phyloP scores from a whole-genome alignment of 495 filamentous ascomycete species.

The Trichocladium antarcticum region DNA sequence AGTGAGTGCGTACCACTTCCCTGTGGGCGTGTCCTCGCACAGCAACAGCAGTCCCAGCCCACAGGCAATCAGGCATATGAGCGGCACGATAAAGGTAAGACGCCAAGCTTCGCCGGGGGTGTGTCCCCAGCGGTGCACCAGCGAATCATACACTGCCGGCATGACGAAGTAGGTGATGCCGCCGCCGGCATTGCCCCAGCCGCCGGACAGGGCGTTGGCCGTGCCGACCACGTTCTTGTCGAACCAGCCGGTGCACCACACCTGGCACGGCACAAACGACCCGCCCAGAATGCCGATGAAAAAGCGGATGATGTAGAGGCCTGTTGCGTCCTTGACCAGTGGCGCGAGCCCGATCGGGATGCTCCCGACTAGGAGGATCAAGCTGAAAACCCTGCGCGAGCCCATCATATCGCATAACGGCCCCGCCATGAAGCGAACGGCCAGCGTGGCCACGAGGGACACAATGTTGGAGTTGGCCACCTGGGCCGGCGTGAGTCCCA shows the following conservation, averaged over 20 bases:
- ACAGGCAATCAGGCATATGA: slow-evolving; percentile 56
- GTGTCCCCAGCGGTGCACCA: slow-evolving; percentile 50
- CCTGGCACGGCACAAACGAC: slow-evolving; percentile 87
- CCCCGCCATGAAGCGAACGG: slow-evolving; percentile 73
- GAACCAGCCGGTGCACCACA: slow-evolving; percentile 92
- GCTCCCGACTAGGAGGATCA: slow-evolving; percentile 58
- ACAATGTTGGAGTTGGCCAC: slow-evolving; percentile 89
- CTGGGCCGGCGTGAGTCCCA: slow-evolving; percentile 58
- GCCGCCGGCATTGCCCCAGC: slow-evolving; percentile 83
- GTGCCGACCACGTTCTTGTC: slow-evolving; percentile 92
- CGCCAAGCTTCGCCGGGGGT: slow-evolving; percentile 65
- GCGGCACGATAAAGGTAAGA: slow-evolving; percentile 72
- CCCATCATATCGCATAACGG: slow-evolving; percentile 79
- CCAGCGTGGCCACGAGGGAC: slow-evolving; percentile 68
- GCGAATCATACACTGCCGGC: slow-evolving; percentile 79
- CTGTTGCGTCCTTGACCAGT: slow-evolving; percentile 53
- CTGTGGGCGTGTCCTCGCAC: slow-evolving; percentile 77
- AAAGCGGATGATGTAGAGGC: slow-evolving; percentile 72
- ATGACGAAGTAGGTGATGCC: slow-evolving; percentile 87
- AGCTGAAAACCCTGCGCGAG: slow-evolving; percentile 69
- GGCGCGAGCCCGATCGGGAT: slow-evolving; percentile 81
- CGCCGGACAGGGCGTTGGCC: slow-evolving; percentile 77
- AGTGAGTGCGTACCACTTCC: slow-evolving; percentile 44
- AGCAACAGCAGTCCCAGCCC: slow-evolving; percentile 60
- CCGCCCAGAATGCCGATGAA: slow-evolving; percentile 91